Evolutionary conservation across 148 eudicot species (phyloP), one percentile per base, ranked within the genome.

Genomic region (Salicornia ramosissima): DNA sequence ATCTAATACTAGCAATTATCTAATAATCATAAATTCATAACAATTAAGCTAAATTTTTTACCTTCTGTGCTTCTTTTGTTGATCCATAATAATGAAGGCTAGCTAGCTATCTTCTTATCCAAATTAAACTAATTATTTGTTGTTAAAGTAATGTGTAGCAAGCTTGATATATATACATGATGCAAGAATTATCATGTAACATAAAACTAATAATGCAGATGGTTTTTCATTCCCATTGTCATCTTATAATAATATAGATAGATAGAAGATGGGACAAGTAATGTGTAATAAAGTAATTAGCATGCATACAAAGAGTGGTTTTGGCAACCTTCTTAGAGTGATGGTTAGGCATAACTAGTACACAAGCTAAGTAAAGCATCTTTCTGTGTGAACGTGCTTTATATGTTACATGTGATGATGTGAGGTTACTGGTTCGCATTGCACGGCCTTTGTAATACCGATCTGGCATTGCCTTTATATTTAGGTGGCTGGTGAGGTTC

Each of bases 41-140:
- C 8, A 36, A 36, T 36, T 36, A 36, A 36, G 40, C 40, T 36
- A 14, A 4, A 13, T 13, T 45, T 9, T 1, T 28, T 74, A 74
- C 78, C 78, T 74, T 34, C 72, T 43, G 13, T 64, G 67, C 34
- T 39, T 69, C 58, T 36, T 58, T 16, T 68, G 72, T 33, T 60
- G 72, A 52, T 74, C 72, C 78, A 74, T 74, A 22, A 74, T 74
- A 22, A 36, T 31, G 13, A 28, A 42, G 11, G 11, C 21, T 5
- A 10, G 3, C 26, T 31, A n/a, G 12, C 8, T 31, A 30, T 11
- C 16, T 65, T 16, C 15, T 28, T 36, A 8, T 36, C 5, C 49
- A 62, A 39, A 36, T 14, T 18, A 25, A 62, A 34, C 1, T 21
- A 3, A 15, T 58, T 15, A 0, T 11, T 58, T 21, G 0, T 61